These are phyloP conservation scores for Nigrograna mackinnonii DNA, from an alignment of 2,329 filamentous ascomycete genomes.

Conservation along the genomic window DNA sequence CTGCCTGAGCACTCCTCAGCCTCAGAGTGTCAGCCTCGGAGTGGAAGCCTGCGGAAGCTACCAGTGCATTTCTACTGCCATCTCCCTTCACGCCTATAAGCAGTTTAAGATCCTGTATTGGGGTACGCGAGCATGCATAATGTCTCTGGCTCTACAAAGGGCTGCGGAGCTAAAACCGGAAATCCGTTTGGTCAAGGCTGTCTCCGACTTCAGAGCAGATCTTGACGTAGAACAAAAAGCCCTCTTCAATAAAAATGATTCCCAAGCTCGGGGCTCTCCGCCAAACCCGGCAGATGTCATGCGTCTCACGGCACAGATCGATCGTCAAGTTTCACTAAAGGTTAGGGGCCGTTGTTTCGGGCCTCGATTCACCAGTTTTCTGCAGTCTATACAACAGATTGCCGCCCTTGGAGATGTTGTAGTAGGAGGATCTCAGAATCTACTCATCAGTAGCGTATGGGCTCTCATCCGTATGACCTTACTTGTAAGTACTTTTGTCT, in stretches of 20 bases:
- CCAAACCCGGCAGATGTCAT: not conserved
- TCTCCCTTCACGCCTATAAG: too few species aligned
- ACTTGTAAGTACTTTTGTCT: constrained; percentile 36
- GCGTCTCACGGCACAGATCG: not conserved
- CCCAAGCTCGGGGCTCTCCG: not conserved
- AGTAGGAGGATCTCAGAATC: constrained; percentile 49
- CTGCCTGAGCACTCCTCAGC: too few species aligned
- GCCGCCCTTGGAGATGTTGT: constrained; percentile 47
- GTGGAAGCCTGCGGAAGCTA: too few species aligned
- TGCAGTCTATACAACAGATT: constrained; percentile 48
- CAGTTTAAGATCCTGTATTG: too few species aligned
- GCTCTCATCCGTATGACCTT: constrained; percentile 47
- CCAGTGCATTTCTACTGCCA: too few species aligned
- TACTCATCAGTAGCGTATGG: constrained; percentile 52
- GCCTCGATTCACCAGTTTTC: constrained; percentile 45
- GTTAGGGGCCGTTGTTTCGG: constrained; percentile 10
- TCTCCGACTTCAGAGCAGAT: constrained; percentile 12
- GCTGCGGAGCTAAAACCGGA: constrained; percentile 28
- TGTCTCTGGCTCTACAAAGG: too few species aligned
- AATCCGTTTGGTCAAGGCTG: constrained; percentile 12
- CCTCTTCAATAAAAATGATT: not conserved
- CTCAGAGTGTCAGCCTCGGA: too few species aligned
- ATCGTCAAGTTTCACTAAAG: not conserved
- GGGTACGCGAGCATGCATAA: too few species aligned
- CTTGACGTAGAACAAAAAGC: constrained; percentile 12